Conservation (phyloP, 2,329 filamentous ascomycete genomes). For the Diaporthe humulicola region DNA sequence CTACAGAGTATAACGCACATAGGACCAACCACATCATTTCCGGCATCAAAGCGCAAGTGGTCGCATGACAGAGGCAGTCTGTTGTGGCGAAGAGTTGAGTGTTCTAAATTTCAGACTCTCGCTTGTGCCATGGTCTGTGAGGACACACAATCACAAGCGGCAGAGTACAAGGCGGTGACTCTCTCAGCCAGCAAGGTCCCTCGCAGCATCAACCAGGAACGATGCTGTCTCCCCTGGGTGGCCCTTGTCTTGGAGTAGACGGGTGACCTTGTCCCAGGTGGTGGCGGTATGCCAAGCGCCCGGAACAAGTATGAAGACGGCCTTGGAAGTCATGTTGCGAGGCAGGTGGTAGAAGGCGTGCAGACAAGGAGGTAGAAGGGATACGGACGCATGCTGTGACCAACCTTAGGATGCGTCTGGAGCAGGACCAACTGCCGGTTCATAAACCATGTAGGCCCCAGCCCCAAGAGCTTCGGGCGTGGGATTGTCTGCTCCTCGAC, state of each 20-base stretch:
- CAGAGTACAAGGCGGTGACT: not conserved
- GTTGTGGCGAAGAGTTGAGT: not conserved
- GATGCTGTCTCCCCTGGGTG: conserved; percentile 54
- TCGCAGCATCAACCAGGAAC: conserved; percentile 55
- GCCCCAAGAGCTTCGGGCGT: not conserved
- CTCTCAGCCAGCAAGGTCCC: conserved; percentile 42
- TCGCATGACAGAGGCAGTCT: not conserved
- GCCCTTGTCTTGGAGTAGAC: conserved; percentile 49
- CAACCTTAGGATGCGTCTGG: not conserved
- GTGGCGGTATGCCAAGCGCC: conserved; percentile 61
- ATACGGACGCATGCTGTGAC: not conserved
- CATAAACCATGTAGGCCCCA: no score
- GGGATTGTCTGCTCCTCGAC: not conserved
- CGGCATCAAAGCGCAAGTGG: not conserved
- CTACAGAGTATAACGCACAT: not conserved
- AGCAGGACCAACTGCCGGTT: not conserved
- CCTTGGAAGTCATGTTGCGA: not conserved
- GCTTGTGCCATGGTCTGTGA: not conserved
- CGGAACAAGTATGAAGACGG: conserved; percentile 57
- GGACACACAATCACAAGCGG: not conserved
- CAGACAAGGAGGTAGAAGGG: not conserved
- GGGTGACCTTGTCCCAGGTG: conserved; percentile 53
- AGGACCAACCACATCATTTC: not conserved
- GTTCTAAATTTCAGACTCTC: not conserved
- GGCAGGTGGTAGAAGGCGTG: not conserved